phyloP scores from a whole-genome alignment of 106 monocot genomes.

The Phalaenopsis equestris region DNA sequence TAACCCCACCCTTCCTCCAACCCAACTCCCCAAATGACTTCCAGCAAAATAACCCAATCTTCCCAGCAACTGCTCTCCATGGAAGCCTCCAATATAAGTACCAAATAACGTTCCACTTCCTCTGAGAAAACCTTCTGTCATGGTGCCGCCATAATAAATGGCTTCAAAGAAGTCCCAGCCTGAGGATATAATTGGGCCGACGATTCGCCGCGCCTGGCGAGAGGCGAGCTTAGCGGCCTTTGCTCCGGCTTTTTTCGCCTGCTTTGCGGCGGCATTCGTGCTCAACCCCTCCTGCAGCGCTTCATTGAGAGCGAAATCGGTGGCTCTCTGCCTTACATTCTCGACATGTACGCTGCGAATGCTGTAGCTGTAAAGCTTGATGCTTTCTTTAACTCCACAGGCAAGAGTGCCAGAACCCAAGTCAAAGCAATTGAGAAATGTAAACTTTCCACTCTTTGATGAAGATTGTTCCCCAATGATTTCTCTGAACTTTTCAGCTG shows the following conservation, averaged over 20 bases:
- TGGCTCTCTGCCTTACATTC: constrained; percentile 42
- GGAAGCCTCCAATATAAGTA: constrained; percentile 43
- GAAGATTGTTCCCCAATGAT: constrained; percentile 69
- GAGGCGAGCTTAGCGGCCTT: constrained; percentile 55
- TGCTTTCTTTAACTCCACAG: constrained; percentile 64
- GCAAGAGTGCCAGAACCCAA: constrained; percentile 75
- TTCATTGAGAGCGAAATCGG: constrained; percentile 34
- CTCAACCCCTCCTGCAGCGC: constrained; percentile 33
- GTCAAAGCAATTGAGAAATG: constrained; percentile 83
- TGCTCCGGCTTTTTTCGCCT: constrained; percentile 38
- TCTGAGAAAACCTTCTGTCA: constrained; percentile 53
- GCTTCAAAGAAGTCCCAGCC: constrained; percentile 81
- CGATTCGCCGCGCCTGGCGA: constrained; percentile 44
- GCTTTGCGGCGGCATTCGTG: constrained; percentile 33
- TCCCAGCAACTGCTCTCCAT: constrained; percentile 52
- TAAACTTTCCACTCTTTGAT: constrained; percentile 86
- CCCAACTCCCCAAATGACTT: constrained; percentile 71
- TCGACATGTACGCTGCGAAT: constrained; percentile 66
- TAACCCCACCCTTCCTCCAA: constrained; percentile 63
- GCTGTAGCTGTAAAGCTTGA: constrained; percentile 85
- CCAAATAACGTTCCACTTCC: constrained; percentile 57
- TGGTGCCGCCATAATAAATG: constrained; percentile 47
- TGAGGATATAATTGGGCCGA: constrained; percentile 60
- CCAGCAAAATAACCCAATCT: constrained; percentile 46
- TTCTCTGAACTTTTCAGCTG: constrained; percentile 83